Evolutionary conservation across 306 rosid genomes (phyloP).

Genomic region (Fragaria iinumae): DNA sequence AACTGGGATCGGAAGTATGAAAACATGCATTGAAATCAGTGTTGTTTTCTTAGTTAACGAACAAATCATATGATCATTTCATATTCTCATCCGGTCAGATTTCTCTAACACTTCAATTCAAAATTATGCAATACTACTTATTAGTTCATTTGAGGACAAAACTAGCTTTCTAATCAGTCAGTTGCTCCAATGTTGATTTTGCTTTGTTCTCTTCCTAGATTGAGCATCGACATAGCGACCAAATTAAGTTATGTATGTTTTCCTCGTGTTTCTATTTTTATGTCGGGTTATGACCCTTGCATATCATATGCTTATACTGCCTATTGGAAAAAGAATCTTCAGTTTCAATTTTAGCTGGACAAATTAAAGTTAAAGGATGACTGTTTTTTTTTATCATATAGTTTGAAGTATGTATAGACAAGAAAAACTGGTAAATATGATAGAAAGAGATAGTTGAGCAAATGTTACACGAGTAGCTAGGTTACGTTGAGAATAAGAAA

Average conservation of each 20-base stretch:
- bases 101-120: not conserved
- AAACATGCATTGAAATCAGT: not conserved
- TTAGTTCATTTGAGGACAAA: not conserved
- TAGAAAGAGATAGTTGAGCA: too few relatives aligned
- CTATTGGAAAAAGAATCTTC: not conserved
- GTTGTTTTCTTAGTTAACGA: not conserved
- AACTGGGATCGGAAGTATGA: not conserved
- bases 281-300: not conserved
- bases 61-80: not conserved
- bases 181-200: not conserved
- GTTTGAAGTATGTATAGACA: not conserved
- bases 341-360: not conserved
- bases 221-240: not conserved
- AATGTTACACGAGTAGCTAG: too few relatives aligned
- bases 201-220: conserved; percentile 7
- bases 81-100: not conserved
- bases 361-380: not conserved
- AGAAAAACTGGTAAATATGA: too few relatives aligned
- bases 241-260: not conserved
- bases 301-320: not conserved
- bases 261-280: not conserved
- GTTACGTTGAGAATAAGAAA: too few relatives aligned
- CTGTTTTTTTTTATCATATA: not conserved
- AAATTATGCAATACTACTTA: not conserved
- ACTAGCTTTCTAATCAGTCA: too few relatives aligned